phyloP scores from a whole-genome alignment of 2,329 filamentous ascomycete genomes.

The Talaromyces amestolkiae region DNA sequence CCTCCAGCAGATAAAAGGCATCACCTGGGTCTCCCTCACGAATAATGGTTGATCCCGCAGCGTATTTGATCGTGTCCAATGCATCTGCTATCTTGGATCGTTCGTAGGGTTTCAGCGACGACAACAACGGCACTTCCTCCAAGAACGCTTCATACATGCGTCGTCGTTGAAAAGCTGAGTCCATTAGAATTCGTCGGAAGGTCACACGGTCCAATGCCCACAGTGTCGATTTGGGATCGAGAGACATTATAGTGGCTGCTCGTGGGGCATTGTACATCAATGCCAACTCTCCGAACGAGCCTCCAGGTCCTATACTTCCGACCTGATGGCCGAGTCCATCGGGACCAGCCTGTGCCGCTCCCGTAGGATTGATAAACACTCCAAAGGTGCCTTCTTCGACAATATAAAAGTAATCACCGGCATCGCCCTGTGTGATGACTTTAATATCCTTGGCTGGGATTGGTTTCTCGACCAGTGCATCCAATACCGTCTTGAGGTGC shows the following conservation, averaged over 20 bases:
- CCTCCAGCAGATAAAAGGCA: slow-evolving; percentile 87
- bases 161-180: slow-evolving; percentile 91
- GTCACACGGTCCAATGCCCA: slow-evolving; percentile 96
- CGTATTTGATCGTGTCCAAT: slow-evolving; percentile 84
- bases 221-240: slow-evolving; percentile 72
- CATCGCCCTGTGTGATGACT: slow-evolving; percentile 93
- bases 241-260: slow-evolving; percentile 87
- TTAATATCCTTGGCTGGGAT: slow-evolving; percentile 87
- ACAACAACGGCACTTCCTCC: slow-evolving; percentile 84
- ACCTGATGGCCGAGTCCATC: slow-evolving; percentile 84
- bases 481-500: slow-evolving; percentile 80
- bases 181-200: slow-evolving; percentile 97
- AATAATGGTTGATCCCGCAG: slow-evolving; percentile 79
- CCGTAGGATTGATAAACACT: slow-evolving; percentile 79
- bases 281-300: slow-evolving; percentile 93
- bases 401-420: slow-evolving; percentile 96
- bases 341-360: slow-evolving; percentile 72
- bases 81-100: slow-evolving; percentile 97
- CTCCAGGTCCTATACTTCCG: slow-evolving; percentile 76
- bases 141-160: slow-evolving; percentile 97
- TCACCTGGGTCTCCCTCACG: slow-evolving; percentile 86
- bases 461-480: slow-evolving; percentile 88
- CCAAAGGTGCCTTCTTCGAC: slow-evolving; percentile 90
- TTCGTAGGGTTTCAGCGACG: slow-evolving; percentile 83
- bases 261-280: slow-evolving; percentile 98